Percentiles rank a stretch among this genome's conserved stretches.
These are phyloP conservation scores for Melocanna baccifera DNA, from an alignment of 176 grass and related monocot genomes.

Conservation along the genomic window DNA sequence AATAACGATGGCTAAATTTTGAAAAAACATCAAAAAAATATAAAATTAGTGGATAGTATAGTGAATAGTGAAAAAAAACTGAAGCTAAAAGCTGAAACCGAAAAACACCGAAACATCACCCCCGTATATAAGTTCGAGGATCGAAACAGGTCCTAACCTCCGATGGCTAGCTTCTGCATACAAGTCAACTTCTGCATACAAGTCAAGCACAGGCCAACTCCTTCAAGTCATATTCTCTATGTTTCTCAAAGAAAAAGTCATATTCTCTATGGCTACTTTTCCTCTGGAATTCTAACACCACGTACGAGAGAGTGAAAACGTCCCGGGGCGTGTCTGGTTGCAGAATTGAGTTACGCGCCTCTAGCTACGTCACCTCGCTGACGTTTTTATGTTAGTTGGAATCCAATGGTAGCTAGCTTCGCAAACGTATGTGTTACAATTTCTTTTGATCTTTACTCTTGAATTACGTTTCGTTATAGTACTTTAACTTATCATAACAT, in stretches of 20 bases:
- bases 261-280: neutral
- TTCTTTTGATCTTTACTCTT: too few relatives aligned
- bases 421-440: neutral
- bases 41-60: too few relatives aligned
- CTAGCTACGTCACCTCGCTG: neutral
- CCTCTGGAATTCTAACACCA: neutral
- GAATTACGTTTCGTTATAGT: too few relatives aligned
- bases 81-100: too few relatives aligned
- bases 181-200: neutral
- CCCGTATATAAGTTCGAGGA: too few relatives aligned
- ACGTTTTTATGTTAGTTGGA: neutral
- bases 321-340: neutral
- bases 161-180: neutral
- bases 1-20: too few relatives aligned
- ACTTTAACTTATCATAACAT: too few relatives aligned
- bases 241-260: too few relatives aligned
- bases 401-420: neutral
- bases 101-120: too few relatives aligned
- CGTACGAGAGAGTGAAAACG: neutral
- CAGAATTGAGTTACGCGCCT: neutral
- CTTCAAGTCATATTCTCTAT: constrained; percentile 1
- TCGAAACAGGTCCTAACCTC: neutral
- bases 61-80: too few relatives aligned
- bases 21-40: too few relatives aligned
- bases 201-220: neutral